Conservation (phyloP, 805 yeast species). For the Citeromyces nyonsensis region DNA sequence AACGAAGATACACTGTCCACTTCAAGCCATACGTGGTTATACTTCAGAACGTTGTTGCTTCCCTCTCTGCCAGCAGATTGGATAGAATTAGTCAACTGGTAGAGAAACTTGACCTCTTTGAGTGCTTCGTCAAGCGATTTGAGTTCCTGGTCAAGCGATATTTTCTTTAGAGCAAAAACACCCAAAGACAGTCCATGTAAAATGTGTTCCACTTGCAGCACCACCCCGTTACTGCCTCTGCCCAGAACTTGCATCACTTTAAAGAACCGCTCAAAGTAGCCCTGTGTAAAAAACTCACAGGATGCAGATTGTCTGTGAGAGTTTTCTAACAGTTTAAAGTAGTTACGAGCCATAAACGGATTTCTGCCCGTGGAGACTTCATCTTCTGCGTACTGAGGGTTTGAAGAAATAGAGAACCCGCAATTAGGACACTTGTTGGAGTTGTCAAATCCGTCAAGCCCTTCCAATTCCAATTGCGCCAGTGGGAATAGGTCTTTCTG, state of each 20-base stretch:
- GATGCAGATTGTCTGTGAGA: slow-evolving; percentile 2
- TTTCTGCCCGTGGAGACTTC: too few species aligned
- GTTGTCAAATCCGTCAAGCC: too few species aligned
- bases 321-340: too few species aligned
- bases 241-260: slow-evolving; percentile 47
- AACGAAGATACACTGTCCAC: slow-evolving; percentile 33
- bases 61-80: slow-evolving; percentile 7
- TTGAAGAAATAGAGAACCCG: too few species aligned
- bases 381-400: too few species aligned
- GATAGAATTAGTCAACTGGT: slow-evolving; percentile 23
- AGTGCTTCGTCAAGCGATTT: slow-evolving; percentile 56
- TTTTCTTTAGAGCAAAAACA: slow-evolving; percentile 69
- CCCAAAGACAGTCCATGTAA: slow-evolving; percentile 62
- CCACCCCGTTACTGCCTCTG: slow-evolving; percentile 75
- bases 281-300: slow-evolving; percentile 53
- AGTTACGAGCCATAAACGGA: too few species aligned
- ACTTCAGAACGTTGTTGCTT: slow-evolving; percentile 51
- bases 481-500: too few species aligned
- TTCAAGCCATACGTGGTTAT: slow-evolving; percentile 90
- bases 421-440: too few species aligned
- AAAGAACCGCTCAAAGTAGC: slow-evolving; percentile 67
- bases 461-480: too few species aligned
- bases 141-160: slow-evolving; percentile 67
- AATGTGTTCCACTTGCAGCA: slow-evolving; percentile 71
- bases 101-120: slow-evolving; percentile 64